Evolutionary conservation across 345 rosid species (phyloP).

Genomic region (Schrenkiella parvula): DNA sequence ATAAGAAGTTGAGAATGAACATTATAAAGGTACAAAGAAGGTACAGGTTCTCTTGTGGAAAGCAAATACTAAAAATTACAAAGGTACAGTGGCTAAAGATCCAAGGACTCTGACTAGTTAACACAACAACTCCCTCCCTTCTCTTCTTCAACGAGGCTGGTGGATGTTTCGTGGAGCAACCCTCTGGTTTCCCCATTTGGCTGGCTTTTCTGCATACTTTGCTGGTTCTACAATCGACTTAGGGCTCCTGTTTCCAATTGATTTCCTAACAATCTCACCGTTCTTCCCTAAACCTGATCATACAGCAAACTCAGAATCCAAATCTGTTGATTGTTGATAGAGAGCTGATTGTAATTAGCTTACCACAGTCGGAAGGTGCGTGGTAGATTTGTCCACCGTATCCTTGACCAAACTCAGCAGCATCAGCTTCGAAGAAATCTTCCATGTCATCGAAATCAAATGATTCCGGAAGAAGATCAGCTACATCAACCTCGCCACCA

Average conservation of each 20-base stretch:
- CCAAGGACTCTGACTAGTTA: slow-evolving; percentile 27
- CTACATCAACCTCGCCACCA: slow-evolving; percentile 31
- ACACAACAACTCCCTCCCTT: not conserved
- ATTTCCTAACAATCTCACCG: slow-evolving; percentile 32
- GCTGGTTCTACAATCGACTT: slow-evolving; percentile 28
- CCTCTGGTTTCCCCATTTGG: slow-evolving; percentile 38
- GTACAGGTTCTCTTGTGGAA: slow-evolving; percentile 41
- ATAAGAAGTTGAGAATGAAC: slow-evolving; percentile 38
- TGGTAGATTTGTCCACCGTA: slow-evolving; percentile 17
- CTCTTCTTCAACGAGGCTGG: slow-evolving; percentile 49
- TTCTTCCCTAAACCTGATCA: slow-evolving; percentile 36
- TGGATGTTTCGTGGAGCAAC: slow-evolving; percentile 49
- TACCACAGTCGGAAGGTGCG: slow-evolving; percentile 26
- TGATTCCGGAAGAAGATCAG: slow-evolving; percentile 57
- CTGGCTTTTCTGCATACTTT: slow-evolving; percentile 45
- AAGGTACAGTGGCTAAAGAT: slow-evolving; percentile 24
- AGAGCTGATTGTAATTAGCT: not conserved
- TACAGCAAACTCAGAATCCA: not conserved
- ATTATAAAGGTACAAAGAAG: slow-evolving; percentile 44
- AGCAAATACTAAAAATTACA: slow-evolving; percentile 34
- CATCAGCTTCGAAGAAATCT: slow-evolving; percentile 40
- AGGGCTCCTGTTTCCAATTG: slow-evolving; percentile 20
- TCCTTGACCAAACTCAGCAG: slow-evolving; percentile 40
- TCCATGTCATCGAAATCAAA: slow-evolving; percentile 63
- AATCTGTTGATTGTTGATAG: not conserved